These are phyloP conservation scores for Daldinia sp. DNA, from an alignment of 2,329 filamentous ascomycete genomes.

Conservation along the genomic window DNA sequence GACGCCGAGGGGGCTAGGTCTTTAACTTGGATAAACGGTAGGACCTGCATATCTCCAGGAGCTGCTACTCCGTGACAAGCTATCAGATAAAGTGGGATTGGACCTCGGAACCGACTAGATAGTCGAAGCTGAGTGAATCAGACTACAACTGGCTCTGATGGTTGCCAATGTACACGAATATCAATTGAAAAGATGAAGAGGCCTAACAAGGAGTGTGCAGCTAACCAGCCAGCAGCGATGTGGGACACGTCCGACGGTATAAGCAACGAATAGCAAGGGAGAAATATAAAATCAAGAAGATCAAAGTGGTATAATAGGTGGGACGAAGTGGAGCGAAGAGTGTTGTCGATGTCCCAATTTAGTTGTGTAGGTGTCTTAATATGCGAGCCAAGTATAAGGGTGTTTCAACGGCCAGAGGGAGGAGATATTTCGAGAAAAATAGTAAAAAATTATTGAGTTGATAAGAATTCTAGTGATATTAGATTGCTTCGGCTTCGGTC, in stretches of 20 bases:
- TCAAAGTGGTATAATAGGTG: slow-evolving; percentile 23
- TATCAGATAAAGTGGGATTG: slow-evolving; percentile 20
- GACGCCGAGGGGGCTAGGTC: slow-evolving; percentile 83
- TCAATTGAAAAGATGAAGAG: slow-evolving; percentile 27
- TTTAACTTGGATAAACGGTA: slow-evolving; percentile 73
- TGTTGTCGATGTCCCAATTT: slow-evolving; percentile 27
- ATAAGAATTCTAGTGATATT: slow-evolving; percentile 4
- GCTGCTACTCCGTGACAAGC: slow-evolving; percentile 29
- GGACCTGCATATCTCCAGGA: slow-evolving; percentile 50
- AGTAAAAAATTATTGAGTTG: not conserved
- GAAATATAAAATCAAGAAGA: slow-evolving; percentile 11
- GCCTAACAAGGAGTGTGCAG: slow-evolving; percentile 44
- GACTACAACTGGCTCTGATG: slow-evolving; percentile 14
- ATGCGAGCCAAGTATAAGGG: slow-evolving; percentile 16
- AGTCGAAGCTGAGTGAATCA: slow-evolving; percentile 18
- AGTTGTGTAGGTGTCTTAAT: slow-evolving; percentile 25
- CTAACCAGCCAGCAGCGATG: slow-evolving; percentile 37
- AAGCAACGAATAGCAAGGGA: slow-evolving; percentile 26
- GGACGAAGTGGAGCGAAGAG: slow-evolving; percentile 26
- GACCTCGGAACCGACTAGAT: slow-evolving; percentile 14
- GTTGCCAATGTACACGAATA: slow-evolving; percentile 26
- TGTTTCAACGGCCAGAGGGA: not conserved
- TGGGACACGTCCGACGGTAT: slow-evolving; percentile 26
- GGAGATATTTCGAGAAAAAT: not conserved
- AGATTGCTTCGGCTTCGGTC: slow-evolving; percentile 6